A percentile compares a stretch with the other conserved stretches of the same genome.
These are phyloP conservation scores for Kwoniella mangroviensis DNA, from an alignment of 768 basidiomycete genomes.

Conservation along the genomic window DNA sequence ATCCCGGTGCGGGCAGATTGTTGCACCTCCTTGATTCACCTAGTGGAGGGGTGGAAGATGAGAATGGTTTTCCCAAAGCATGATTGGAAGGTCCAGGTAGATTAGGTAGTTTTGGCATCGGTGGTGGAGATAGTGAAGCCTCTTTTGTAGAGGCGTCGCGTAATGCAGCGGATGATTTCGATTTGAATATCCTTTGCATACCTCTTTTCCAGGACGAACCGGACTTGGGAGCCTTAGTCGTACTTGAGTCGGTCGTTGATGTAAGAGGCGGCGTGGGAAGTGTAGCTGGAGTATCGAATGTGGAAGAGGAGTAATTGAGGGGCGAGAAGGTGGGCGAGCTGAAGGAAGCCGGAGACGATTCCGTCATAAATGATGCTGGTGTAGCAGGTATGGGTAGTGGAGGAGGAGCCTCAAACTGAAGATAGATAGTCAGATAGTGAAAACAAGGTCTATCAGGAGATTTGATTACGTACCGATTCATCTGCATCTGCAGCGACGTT, in stretches of 20 bases:
- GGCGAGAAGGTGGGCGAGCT: slow-evolving; percentile 27
- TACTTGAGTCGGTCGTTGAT: background rate
- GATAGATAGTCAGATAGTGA: background rate
- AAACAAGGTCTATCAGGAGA: background rate
- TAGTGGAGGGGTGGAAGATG: slow-evolving; percentile 47
- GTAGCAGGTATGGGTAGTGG: slow-evolving; percentile 38
- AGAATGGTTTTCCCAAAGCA: slow-evolving; percentile 46
- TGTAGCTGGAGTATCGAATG: slow-evolving; percentile 10
- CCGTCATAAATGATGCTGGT: slow-evolving; percentile 38
- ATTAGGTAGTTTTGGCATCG: slow-evolving; percentile 22
- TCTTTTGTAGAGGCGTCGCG: slow-evolving; percentile 32
- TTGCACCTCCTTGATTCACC: slow-evolving; percentile 25
- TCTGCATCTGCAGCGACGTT: slow-evolving; percentile 28
- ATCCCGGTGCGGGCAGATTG: slow-evolving; percentile 5
- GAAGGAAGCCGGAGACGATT: slow-evolving; percentile 27
- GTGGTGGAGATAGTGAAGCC: slow-evolving; percentile 28
- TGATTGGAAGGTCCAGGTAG: slow-evolving; percentile 14
- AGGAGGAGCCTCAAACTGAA: slow-evolving; percentile 35
- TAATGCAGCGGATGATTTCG: slow-evolving; percentile 47
- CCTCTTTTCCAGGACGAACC: slow-evolving; percentile 46
- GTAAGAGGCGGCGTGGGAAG: background rate
- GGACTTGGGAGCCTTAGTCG: slow-evolving; percentile 22
- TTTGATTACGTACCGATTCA: slow-evolving; percentile 32
- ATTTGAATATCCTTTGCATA: slow-evolving; percentile 46
- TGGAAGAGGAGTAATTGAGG: slow-evolving; percentile 27